Percentiles rank a stretch among this genome's conserved stretches.
Evolutionary conservation across 805 yeast genomes (phyloP).

Genomic region (Yamadazyma ubonensis): DNA sequence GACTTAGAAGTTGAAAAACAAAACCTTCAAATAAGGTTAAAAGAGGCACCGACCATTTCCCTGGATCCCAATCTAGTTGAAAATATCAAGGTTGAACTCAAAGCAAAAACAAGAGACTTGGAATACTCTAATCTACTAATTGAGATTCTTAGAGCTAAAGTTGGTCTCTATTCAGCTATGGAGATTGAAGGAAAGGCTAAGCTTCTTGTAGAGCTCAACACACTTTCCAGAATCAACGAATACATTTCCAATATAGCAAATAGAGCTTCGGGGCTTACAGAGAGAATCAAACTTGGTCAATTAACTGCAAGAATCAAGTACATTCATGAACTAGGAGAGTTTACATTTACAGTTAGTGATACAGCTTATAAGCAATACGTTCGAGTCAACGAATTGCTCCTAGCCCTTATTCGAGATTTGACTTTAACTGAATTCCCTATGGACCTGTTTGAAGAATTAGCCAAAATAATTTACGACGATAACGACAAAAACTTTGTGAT

Average conservation of each 20-base stretch:
- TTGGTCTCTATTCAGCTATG: background rate
- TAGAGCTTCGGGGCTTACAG: background rate
- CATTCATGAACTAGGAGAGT: conserved; percentile 2
- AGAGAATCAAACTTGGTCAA: background rate
- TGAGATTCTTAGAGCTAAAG: conserved; percentile 3
- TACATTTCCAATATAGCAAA: background rate
- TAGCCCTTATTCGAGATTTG: background rate
- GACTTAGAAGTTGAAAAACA: conserved; percentile 1
- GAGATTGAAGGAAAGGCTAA: conserved; percentile 2
- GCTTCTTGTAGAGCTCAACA: background rate
- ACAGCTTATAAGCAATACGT: background rate
- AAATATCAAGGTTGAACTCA: background rate
- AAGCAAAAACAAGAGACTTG: conserved; percentile 11
- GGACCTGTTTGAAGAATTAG: background rate
- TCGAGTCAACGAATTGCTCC: background rate
- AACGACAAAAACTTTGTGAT: background rate
- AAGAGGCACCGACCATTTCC: background rate
- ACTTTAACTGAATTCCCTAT: conserved; percentile 4
- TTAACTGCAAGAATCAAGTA: background rate
- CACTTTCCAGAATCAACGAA: background rate
- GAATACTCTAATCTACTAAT: conserved; percentile 6
- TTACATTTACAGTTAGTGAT: background rate
- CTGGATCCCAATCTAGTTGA: background rate
- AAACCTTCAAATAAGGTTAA: conserved; percentile 1
- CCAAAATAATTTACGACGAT: background rate